Conservation (phyloP, 2,329 filamentous ascomycete genomes). For the Colletotrichum ledebouriae region DNA sequence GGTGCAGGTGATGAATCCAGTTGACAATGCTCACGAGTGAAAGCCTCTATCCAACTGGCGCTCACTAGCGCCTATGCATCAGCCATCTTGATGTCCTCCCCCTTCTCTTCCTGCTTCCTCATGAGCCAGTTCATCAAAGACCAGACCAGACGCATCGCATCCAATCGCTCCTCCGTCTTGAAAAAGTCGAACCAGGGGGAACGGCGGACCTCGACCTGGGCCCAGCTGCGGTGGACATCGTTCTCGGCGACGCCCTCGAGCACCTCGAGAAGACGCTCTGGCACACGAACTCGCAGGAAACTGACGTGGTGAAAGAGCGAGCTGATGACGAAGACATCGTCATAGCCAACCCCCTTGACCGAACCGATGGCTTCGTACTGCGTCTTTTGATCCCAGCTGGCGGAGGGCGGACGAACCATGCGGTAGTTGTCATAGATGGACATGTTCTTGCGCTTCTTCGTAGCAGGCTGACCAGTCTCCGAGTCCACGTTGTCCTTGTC, state of each 20-base stretch:
- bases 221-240: constrained; percentile 60
- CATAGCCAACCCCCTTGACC: constrained; percentile 60
- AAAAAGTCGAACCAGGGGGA: constrained; percentile 75
- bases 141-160: constrained; percentile 71
- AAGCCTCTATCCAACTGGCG: not conserved
- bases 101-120: constrained; percentile 55
- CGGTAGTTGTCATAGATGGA: constrained; percentile 74
- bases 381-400: constrained; percentile 72
- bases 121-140: constrained; percentile 72
- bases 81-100: constrained; percentile 47
- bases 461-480: constrained; percentile 46
- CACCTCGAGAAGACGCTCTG: constrained; percentile 64
- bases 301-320: constrained; percentile 73
- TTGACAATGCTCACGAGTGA: constrained; percentile 6
- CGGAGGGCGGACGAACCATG: constrained; percentile 69
- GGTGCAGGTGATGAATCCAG: not conserved
- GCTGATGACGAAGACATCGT: constrained; percentile 74
- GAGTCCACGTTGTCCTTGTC: constrained; percentile 58
- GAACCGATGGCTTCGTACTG: constrained; percentile 70
- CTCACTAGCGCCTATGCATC: constrained; percentile 44
- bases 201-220: constrained; percentile 66
- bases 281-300: constrained; percentile 71
- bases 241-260: constrained; percentile 61
- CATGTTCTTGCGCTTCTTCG: constrained; percentile 68
- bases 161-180: constrained; percentile 64